Evolutionary conservation across 2,329 filamentous ascomycete species (phyloP).

Genomic region (Decorospora gaudefroyi): DNA sequence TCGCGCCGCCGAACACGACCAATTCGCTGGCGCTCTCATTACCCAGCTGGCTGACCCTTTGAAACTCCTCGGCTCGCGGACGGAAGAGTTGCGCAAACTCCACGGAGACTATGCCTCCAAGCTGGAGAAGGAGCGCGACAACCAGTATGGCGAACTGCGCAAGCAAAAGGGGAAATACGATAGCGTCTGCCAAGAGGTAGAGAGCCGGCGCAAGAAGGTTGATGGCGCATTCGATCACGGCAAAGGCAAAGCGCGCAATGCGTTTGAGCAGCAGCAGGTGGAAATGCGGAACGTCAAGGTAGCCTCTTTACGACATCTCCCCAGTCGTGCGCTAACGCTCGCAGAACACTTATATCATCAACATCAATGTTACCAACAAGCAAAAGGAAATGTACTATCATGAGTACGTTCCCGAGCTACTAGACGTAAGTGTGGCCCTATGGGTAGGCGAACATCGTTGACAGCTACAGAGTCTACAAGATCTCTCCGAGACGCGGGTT

Average conservation of each 20-base stretch:
- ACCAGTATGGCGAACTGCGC: conserved; percentile 79
- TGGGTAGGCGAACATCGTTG: not conserved
- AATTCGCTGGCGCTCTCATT: conserved; percentile 77
- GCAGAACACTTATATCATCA: conserved; percentile 90
- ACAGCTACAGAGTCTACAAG: conserved; percentile 69
- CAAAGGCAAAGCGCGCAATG: conserved; percentile 86
- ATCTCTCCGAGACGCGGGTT: conserved; percentile 87
- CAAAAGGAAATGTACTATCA: conserved; percentile 98
- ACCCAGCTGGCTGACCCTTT: conserved; percentile 84
- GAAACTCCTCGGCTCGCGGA: conserved; percentile 71
- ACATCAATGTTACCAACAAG: conserved; percentile 96
- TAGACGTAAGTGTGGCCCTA: conserved; percentile 66
- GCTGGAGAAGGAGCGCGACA: conserved; percentile 85
- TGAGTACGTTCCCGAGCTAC: conserved; percentile 90
- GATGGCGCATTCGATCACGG: conserved; percentile 85
- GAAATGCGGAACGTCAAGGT: conserved; percentile 96
- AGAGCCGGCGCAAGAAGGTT: conserved; percentile 90
- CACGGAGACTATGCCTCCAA: conserved; percentile 88
- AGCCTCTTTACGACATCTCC: conserved; percentile 1
- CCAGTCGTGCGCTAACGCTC: conserved; percentile 27
- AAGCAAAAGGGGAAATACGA: conserved; percentile 96
- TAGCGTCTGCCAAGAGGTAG: conserved; percentile 88
- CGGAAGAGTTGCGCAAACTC: conserved; percentile 90
- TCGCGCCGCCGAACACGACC: conserved; percentile 85
- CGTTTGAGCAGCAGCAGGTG: conserved; percentile 86